Conservation (phyloP, 768 basidiomycete genomes). For the Leccinellum rugosiceps region DNA sequence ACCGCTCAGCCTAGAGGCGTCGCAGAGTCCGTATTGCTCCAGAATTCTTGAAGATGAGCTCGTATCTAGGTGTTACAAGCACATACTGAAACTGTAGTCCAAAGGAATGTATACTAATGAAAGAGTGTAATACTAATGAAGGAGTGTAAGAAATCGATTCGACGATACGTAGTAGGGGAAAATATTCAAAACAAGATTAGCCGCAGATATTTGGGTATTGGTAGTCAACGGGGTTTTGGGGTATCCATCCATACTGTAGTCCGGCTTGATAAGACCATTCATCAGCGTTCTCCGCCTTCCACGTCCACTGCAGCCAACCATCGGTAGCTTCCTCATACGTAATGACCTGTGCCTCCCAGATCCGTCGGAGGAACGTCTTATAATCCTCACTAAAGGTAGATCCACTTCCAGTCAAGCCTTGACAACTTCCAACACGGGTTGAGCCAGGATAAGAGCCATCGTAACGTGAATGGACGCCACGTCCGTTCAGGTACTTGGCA, state of each 20-base stretch:
- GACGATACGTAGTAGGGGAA: neutral
- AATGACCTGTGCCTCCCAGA: constrained; percentile 82
- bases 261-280: constrained; percentile 92
- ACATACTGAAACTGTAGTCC: neutral
- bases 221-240: constrained; percentile 48
- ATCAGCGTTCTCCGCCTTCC: constrained; percentile 80
- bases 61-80: neutral
- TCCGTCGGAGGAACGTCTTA: constrained; percentile 78
- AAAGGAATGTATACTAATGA: neutral
- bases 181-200: constrained; percentile 12
- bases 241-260: constrained; percentile 81
- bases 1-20: too few species aligned
- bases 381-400: constrained; percentile 71
- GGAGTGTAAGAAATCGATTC: neutral
- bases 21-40: neutral
- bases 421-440: constrained; percentile 66
- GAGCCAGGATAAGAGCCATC: constrained; percentile 66
- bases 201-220: constrained; percentile 63
- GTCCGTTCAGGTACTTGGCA: constrained; percentile 63
- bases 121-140: neutral
- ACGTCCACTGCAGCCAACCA: constrained; percentile 82
- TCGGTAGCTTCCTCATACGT: constrained; percentile 60
- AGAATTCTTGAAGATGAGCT: neutral
- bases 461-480: constrained; percentile 64
- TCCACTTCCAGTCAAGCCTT: constrained; percentile 67